These are phyloP conservation scores for Saturnispora sanitii DNA, from an alignment of 805 yeast genomes.

Conservation along the genomic window DNA sequence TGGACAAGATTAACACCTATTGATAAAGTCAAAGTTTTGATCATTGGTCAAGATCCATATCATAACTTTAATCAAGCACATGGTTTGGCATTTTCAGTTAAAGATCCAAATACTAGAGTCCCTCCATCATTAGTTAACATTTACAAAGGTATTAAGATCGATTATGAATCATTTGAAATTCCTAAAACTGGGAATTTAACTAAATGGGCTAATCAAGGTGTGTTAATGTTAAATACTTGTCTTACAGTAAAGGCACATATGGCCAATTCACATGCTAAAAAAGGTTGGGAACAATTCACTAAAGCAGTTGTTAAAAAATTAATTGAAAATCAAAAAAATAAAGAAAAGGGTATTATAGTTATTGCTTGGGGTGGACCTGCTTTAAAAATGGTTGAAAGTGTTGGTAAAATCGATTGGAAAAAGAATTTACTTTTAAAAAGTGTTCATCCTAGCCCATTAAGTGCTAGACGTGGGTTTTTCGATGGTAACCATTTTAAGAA, in stretches of 20 bases:
- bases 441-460: constrained; percentile 93
- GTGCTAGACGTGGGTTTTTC: constrained; percentile 84
- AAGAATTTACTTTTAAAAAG: constrained; percentile 48
- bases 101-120: constrained; percentile 66
- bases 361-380: constrained; percentile 52
- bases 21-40: constrained; percentile 58
- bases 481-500: constrained; percentile 61
- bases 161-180: constrained; percentile 58
- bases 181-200: constrained; percentile 63
- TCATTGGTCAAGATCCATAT: constrained; percentile 95
- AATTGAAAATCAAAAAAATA: constrained; percentile 35
- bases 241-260: constrained; percentile 87
- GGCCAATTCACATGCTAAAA: constrained; percentile 83
- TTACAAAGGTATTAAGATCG: constrained; percentile 59
- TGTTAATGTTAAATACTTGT: constrained; percentile 75
- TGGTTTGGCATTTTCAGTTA: constrained; percentile 89
- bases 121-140: constrained; percentile 87
- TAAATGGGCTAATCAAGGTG: constrained; percentile 83
- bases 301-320: constrained; percentile 52
- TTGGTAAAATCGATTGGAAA: constrained; percentile 22
- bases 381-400: constrained; percentile 27
- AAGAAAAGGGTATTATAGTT: constrained; percentile 49
- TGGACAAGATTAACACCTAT: constrained; percentile 87
- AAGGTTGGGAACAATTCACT: constrained; percentile 92
- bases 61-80: constrained; percentile 92